Conservation (phyloP, 306 rosid genomes). For the Pyrus pyrifolia region DNA sequence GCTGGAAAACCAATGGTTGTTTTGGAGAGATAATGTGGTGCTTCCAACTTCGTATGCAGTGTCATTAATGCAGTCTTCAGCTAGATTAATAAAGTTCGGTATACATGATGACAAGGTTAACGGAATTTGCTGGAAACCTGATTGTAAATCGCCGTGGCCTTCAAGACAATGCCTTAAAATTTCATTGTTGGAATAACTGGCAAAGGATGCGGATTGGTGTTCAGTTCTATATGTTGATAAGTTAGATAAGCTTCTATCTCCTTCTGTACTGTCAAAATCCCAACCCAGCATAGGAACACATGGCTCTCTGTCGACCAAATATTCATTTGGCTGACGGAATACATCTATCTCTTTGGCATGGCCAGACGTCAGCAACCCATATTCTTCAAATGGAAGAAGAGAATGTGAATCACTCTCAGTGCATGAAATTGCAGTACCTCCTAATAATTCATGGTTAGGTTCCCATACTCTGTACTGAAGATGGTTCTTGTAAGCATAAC, state of each 20-base stretch:
- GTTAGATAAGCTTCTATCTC: constrained; percentile 19
- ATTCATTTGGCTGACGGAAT: constrained; percentile 12
- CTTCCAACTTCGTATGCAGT: constrained; percentile 24
- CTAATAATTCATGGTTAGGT: constrained; percentile 26
- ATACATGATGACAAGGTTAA: constrained; percentile 22
- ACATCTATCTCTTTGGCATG: constrained; percentile 27
- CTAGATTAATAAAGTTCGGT: constrained; percentile 22
- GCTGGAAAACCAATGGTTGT: constrained; percentile 24
- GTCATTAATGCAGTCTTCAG: constrained; percentile 20
- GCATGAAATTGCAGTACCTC: constrained; percentile 19
- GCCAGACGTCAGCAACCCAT: constrained; percentile 15
- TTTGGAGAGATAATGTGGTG: constrained; percentile 24
- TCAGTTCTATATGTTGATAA: constrained; percentile 23
- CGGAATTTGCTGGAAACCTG: constrained; percentile 27
- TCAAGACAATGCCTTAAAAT: constrained; percentile 26
- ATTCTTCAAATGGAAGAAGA: constrained; percentile 27
- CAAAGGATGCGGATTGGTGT: constrained; percentile 11
- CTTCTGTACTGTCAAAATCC: constrained; percentile 18
- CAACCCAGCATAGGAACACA: constrained; percentile 41
- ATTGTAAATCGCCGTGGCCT: constrained; percentile 24
- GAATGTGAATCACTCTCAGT: constrained; percentile 18
- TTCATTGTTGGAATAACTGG: constrained; percentile 28
- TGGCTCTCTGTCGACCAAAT: constrained; percentile 24
- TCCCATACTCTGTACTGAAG: constrained; percentile 27
- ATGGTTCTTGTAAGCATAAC: constrained; percentile 13